Base-by-base conservation (phyloP, 176 grass and related monocot genomes). In the Stipa capillata region DNA sequence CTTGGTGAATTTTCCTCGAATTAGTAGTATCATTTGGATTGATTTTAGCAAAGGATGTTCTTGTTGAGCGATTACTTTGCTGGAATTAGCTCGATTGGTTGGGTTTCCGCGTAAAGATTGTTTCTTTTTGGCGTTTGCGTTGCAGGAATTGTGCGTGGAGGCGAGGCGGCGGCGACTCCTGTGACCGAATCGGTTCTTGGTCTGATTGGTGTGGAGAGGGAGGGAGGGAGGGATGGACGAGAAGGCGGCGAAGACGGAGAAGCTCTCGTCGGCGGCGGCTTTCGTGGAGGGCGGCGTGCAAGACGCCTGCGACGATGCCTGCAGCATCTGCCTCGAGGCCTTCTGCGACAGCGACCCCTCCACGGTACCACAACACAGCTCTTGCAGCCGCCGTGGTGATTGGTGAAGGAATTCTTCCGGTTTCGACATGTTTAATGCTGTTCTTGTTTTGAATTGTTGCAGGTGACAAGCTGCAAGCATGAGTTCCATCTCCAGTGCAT, bases 271-370 rank as follows among this genome's bases (percentile, higher is more conserved):
- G 24, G 88, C 88, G 33, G 96, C 78, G 27, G 96, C 92, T 31
- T 99, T 99, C 62, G 92, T 99, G 37, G 90, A 99, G 85, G 96
- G 96, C 36, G 92, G 96, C 21, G 87, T 99, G 72, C 96, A 95
- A 83, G 90, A 95, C 74, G 87, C 92, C 60, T 99, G 92, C 82
- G 96, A 98, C 34, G 96, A 98, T 61, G 56, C 96, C 48, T 99
- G 96, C 76, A 99, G 96, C 78, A 99, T 99, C 67, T 99, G 96
- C 69, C 92, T 99, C 20, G 96, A 99, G 74, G 83, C 79, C 58
- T 99, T 99, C 86, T 95, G 83, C 82, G 85, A 99, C 65, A 90
- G 85, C 51, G 90, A 99, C 85, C 96, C 96, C 57, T 99, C 90
- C 50, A 95, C 96, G 64, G 96, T 99, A 48, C 0, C n/a, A n/a